A percentile compares a stretch with the other conserved stretches of the same genome.
These are phyloP conservation scores for Candida sp. DNA, from an alignment of 1,139 yeast genomes.

Conservation along the genomic window DNA sequence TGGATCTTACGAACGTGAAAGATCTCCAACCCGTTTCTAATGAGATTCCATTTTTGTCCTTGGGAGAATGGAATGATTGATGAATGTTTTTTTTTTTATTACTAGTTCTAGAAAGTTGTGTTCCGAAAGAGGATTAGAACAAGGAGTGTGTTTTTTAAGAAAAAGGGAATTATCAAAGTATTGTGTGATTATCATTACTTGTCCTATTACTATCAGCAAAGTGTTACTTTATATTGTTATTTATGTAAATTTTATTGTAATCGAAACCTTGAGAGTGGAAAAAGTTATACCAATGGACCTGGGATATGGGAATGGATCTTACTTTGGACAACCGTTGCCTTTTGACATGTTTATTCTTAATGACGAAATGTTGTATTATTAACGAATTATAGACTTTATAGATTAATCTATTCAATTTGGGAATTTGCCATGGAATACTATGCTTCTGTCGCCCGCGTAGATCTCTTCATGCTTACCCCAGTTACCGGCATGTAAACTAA, in stretches of 20 bases:
- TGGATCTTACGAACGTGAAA: constrained; percentile 47
- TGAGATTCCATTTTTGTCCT: not conserved
- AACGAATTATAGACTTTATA: not conserved
- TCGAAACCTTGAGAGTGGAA: not conserved
- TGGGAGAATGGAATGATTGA: too few species aligned
- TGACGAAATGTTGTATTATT: not conserved
- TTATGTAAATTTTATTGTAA: constrained; percentile 3
- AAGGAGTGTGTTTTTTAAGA: not conserved
- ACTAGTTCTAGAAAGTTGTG: not conserved
- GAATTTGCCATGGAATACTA: constrained; percentile 4
- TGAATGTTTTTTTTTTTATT: not conserved
- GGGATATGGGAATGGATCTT: too few species aligned
- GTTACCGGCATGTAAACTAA: constrained; percentile 17
- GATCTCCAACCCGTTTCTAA: constrained; percentile 52
- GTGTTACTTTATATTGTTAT: constrained; percentile 1
- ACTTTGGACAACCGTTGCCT: too few species aligned
- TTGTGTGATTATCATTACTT: not conserved
- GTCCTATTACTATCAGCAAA: not conserved
- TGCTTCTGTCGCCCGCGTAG: constrained; percentile 16
- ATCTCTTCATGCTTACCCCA: constrained; percentile 43
- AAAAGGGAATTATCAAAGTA: not conserved
- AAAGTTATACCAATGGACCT: not conserved
- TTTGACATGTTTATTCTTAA: not conserved
- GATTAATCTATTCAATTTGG: not conserved
- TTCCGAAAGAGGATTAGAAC: not conserved